Conservation (phyloP, 2,329 filamentous ascomycete species). For the Aspergillus terreus region DNA sequence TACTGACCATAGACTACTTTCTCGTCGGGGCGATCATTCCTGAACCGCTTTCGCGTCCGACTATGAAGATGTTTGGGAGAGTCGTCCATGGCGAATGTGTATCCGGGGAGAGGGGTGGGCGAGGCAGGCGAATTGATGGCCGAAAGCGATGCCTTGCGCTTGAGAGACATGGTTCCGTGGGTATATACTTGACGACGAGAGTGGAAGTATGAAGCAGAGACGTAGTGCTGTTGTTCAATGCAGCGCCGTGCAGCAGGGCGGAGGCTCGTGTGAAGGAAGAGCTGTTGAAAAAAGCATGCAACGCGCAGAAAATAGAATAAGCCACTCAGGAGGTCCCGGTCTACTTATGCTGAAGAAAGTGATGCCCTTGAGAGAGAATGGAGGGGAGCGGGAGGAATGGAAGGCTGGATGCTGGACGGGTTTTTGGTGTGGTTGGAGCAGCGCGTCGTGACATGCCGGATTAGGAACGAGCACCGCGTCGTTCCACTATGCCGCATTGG, state of each 20-base stretch:
- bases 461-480: neutral
- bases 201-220: too few relatives aligned
- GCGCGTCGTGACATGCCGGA: neutral
- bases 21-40: slow-evolving; percentile 57
- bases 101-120: slow-evolving; percentile 19
- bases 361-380: too few relatives aligned
- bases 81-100: slow-evolving; percentile 28
- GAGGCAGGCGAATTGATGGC: slow-evolving; percentile 39
- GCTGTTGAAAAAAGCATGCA: neutral
- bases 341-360: too few relatives aligned
- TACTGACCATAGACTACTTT: slow-evolving; percentile 51
- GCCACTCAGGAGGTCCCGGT: too few relatives aligned
- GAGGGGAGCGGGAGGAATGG: neutral
- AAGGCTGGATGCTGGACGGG: slow-evolving; percentile 6
- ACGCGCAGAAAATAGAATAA: too few relatives aligned
- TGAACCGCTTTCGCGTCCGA: slow-evolving; percentile 57
- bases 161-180: slow-evolving; percentile 48
- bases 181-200: neutral
- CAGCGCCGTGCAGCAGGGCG: too few relatives aligned
- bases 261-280: neutral
- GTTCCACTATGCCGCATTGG: slow-evolving; percentile 13
- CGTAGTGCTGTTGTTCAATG: too few relatives aligned
- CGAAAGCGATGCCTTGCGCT: slow-evolving; percentile 57
- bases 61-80: slow-evolving; percentile 47
- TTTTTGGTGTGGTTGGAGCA: slow-evolving; percentile 14